Evolutionary conservation across 495 filamentous ascomycete genomes (phyloP).

Genomic region (Parathielavia hyrcaniae): DNA sequence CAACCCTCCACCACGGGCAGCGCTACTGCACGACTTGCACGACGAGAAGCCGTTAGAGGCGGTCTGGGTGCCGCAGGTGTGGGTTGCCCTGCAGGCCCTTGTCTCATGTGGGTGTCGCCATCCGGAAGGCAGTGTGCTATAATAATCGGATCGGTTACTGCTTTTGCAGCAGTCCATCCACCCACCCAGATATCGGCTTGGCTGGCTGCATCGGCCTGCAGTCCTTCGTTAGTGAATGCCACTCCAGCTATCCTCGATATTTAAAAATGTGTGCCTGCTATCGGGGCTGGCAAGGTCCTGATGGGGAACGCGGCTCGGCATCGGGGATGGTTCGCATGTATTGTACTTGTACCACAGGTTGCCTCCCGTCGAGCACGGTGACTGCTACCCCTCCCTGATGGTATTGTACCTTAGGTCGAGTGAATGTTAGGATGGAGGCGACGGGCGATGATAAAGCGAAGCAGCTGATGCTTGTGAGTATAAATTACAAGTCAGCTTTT

Average conservation of each 20-base stretch:
- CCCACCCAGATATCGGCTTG: constrained; percentile 1
- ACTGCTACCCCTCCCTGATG: constrained; percentile 7
- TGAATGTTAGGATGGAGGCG: neutral
- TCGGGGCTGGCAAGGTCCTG: no score
- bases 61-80: constrained; percentile 1
- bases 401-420: constrained; percentile 4
- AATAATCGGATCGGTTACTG: neutral
- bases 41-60: neutral
- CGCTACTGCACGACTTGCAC: constrained; percentile 10
- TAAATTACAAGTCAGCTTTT: neutral
- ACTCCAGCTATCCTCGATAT: neutral
- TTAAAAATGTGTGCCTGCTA: no score
- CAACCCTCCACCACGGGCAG: neutral
- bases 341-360: no score
- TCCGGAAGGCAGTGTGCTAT: neutral
- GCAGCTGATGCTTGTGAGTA: no score
- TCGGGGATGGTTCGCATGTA: neutral
- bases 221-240: neutral
- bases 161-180: constrained; percentile 7
- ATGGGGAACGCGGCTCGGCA: no score
- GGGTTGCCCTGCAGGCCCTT: constrained; percentile 8
- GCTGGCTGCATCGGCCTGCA: no score
- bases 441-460: neutral
- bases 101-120: constrained; percentile 8
- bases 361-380: neutral